Conservation (phyloP, 1,284 basidiomycete genomes). For the Coniophora puteana region DNA sequence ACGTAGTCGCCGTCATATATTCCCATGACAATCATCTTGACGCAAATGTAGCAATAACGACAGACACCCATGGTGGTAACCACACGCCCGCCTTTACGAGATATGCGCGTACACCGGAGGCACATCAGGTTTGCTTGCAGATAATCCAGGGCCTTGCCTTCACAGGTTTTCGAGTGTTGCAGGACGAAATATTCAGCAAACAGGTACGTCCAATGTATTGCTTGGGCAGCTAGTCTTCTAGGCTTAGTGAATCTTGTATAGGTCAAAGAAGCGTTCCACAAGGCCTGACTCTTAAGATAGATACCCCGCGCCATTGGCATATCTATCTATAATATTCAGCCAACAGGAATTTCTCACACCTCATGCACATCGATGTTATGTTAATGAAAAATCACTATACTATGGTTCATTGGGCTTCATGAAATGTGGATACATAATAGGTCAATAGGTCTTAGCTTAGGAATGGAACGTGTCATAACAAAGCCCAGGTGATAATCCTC, state of each 20-base stretch:
- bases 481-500: too few relatives aligned
- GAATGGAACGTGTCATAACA: too few relatives aligned
- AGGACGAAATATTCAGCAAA: conserved; percentile 53
- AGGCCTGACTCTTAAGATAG: not conserved
- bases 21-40: conserved; percentile 4
- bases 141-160: conserved; percentile 60
- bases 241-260: conserved; percentile 11
- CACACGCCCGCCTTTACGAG: conserved; percentile 63
- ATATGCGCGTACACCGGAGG: conserved; percentile 55
- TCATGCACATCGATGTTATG: too few relatives aligned
- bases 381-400: too few relatives aligned
- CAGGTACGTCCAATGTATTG: conserved; percentile 37
- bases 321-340: not conserved
- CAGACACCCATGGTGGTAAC: conserved; percentile 56
- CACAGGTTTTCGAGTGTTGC: conserved; percentile 54
- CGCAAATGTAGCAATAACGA: conserved; percentile 57
- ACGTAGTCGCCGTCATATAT: conserved; percentile 16
- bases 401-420: too few relatives aligned
- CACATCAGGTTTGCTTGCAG: conserved; percentile 56
- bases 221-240: not conserved
- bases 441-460: too few relatives aligned
- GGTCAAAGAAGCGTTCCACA: conserved; percentile 31
- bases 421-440: too few relatives aligned
- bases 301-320: not conserved
- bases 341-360: not conserved